A percentile compares a stretch with the other conserved stretches of the same genome.
These are phyloP conservation scores for Amaranthus cruentus DNA, from an alignment of 148 eudicot genomes.

Conservation along the genomic window DNA sequence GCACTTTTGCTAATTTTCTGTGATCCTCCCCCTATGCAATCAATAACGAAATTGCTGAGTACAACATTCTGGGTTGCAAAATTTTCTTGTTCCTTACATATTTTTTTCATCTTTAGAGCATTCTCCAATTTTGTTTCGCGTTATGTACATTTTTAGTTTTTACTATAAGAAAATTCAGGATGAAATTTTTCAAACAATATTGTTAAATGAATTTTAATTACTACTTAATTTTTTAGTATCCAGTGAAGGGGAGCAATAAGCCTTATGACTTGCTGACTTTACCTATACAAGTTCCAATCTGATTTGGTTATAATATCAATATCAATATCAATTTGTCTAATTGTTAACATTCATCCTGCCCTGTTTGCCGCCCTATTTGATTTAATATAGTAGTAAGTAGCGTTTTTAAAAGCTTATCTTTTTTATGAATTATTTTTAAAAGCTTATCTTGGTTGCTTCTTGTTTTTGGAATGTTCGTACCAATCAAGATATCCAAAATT, in stretches of 20 bases:
- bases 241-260: not conserved
- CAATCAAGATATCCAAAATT: not conserved
- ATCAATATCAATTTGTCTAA: constrained; percentile 11
- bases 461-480: constrained; percentile 7
- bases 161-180: not conserved
- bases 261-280: not conserved
- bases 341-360: constrained; percentile 2
- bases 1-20: not conserved
- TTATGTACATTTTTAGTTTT: not conserved
- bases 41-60: not conserved
- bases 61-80: not conserved
- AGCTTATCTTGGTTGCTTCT: not conserved
- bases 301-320: constrained; percentile 8
- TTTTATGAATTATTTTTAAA: not conserved
- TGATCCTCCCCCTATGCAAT: not conserved
- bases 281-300: not conserved
- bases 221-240: not conserved
- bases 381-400: not conserved
- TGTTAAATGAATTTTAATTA: not conserved
- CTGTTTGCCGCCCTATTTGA: constrained; percentile 14
- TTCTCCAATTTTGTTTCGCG: not conserved
- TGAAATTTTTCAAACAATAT: not conserved
- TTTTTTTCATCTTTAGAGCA: not conserved
- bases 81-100: not conserved
- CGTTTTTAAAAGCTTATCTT: not conserved